Base-by-base conservation (phyloP, 805 yeast species). In the Pichia membranifaciens region DNA sequence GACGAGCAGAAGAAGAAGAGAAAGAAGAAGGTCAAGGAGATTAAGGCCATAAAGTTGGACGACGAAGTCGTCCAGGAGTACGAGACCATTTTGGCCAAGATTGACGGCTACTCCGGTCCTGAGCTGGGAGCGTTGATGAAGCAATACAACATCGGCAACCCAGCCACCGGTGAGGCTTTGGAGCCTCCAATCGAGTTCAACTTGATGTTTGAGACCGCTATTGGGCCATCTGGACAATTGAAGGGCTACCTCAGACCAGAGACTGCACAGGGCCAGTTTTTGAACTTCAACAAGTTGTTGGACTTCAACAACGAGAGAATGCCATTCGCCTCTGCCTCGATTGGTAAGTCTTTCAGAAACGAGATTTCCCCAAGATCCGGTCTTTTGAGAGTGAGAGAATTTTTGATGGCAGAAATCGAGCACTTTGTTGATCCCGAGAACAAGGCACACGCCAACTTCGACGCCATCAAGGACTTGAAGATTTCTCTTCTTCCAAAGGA, bases 301-400 rank as follows among this genome's bases (percentile, higher is more conserved):
- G 99, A 93, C 62, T 87, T 82, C 76, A 93, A 93, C 79, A 93
- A 93, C 73, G 82, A 84, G 69, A 86, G 82, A 69, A 90, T 95
- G 91, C 99, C 99, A 50, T 93, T 93, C 69, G 99, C 99, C n/a
- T 88, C 96, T 54, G 99, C 99, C 44, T 86, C 97, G 34, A 88
- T 93, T 62, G 99, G 99, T 65, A 93, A 93, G 71, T 90, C 98
- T 13, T 93, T 93, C 78, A 86, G 99, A 76, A 93, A 93, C 70
- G 99, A 93, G 74, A 93, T 93, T 62, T 88, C 97, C 42, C 99
- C 99, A 59, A 84, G 99, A 70, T 87, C 98, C 23, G 99, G 99
- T 59, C 76, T 93, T 58, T 77, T 93, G 66, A 85, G 99, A 72
- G 99, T 95, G 49, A 88, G 99, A 71, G 99, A 93, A 75, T 93